Evolutionary conservation across 768 basidiomycete species (phyloP), one percentile per base, ranked within the genome.

Genomic region (Fomitopsis pulvina): DNA sequence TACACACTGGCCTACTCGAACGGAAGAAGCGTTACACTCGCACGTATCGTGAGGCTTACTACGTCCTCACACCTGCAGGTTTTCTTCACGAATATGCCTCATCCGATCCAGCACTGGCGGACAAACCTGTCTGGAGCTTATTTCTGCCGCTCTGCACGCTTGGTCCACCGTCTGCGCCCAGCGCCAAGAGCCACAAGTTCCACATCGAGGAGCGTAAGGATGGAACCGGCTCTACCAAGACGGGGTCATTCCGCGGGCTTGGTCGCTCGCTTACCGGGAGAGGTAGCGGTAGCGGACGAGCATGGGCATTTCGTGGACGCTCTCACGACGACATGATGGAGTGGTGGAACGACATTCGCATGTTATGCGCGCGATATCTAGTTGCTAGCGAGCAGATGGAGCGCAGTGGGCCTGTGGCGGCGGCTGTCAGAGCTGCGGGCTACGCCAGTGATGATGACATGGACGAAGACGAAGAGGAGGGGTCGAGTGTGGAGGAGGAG

Each of bases 241-340:
- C 72, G 0, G 82, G 83, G n/a, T 73, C 75, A 1, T 61, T 82
- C 59, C 61, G 77, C 25, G 51, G 56, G 22, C 40, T 64, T 5
- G 53, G 52, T 53, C 60, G 61, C 44, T 54, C 67, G 22, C 53
- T 78, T 41, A 48, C 51, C 52, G 27, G 63, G 57, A 52, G 63
- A 47, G 58, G 68, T 42, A 48, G 47, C 16, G 60, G 68, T 32
- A 67, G 74, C 21, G 71, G 79, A 47, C 77, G 81, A 59, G 90
- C 90, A 25, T 98, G 88, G 83, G 88, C 83, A 43, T 98, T 99
- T 76, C 78, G 92, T 29, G 79, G 88, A 41, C 72, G 95, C 52
- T 87, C 83, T 51, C 81, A 87, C 56, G 95, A 98, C 55, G 95
- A 97, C 58, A 92, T 97, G 92, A 92, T 97, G 92, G 96, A 99